phyloP scores from a whole-genome alignment of 2,329 filamentous ascomycete species.

The Phialocephala subalpina region DNA sequence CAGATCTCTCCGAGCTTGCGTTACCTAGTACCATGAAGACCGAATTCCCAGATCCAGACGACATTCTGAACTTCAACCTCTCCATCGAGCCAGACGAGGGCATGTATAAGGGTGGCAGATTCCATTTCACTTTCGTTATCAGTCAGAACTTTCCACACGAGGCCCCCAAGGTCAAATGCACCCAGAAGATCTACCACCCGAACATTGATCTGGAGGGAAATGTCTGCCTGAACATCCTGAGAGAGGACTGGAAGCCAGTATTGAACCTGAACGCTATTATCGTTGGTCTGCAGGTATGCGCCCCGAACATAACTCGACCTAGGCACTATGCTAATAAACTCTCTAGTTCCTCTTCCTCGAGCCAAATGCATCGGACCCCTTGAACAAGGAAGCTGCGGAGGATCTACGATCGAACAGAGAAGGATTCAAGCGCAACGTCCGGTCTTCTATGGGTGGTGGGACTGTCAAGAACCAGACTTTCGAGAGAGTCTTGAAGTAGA shows the following conservation, averaged over 20 bases:
- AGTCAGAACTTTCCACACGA: slow-evolving; percentile 97
- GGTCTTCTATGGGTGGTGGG: slow-evolving; percentile 83
- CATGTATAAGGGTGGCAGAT: slow-evolving; percentile 86
- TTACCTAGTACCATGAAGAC: slow-evolving; percentile 83
- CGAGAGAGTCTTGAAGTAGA: slow-evolving; percentile 75
- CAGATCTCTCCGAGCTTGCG: slow-evolving; percentile 83
- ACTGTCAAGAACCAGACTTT: slow-evolving; percentile 76
- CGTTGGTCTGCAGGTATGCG: slow-evolving; percentile 82
- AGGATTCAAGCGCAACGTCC: slow-evolving; percentile 90
- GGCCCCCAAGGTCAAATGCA: slow-evolving; percentile 95
- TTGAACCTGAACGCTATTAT: slow-evolving; percentile 96
- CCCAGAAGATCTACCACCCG: slow-evolving; percentile 98
- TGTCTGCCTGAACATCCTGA: slow-evolving; percentile 94
- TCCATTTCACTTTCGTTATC: slow-evolving; percentile 91
- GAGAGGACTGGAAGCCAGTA: slow-evolving; percentile 99
- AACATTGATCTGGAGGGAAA: slow-evolving; percentile 99
- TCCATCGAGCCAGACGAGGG: slow-evolving; percentile 86
- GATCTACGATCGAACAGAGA: slow-evolving; percentile 88
- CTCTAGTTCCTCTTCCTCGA: slow-evolving; percentile 95
- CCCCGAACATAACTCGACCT: not conserved
- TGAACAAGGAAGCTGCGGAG: slow-evolving; percentile 97
- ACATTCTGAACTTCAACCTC: slow-evolving; percentile 85
- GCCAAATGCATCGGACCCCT: slow-evolving; percentile 94
- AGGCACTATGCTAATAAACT: slow-evolving; percentile 11
- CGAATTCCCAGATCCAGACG: slow-evolving; percentile 81